Conservation (phyloP, 352 stramenopile species). For the Globisporangium acanthophoron region DNA sequence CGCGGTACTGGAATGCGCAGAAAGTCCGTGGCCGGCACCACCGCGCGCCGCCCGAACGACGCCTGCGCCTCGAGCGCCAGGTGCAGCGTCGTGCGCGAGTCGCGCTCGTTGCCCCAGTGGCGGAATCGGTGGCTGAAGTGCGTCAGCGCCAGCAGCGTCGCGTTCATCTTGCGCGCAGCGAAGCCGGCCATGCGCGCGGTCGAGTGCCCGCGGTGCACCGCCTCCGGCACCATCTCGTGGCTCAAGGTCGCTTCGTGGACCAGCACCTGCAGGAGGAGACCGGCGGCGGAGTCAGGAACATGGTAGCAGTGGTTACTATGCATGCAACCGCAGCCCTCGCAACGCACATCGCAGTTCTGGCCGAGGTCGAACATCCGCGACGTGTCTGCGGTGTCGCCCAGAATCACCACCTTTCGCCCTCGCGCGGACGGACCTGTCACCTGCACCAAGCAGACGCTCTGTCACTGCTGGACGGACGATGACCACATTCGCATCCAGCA, state of each 20-base stretch:
- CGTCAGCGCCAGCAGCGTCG: conserved; percentile 70
- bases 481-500: background rate
- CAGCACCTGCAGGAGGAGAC: conserved; percentile 41
- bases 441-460: conserved; percentile 11
- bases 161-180: conserved; percentile 69
- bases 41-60: conserved; percentile 54
- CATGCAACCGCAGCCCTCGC: too few species aligned
- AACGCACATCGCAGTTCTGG: conserved; percentile 62
- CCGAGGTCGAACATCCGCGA: conserved; percentile 75
- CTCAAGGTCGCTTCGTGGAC: conserved; percentile 83
- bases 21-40: conserved; percentile 77
- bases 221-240: conserved; percentile 66
- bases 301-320: background rate
- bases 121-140: conserved; percentile 86
- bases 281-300: background rate
- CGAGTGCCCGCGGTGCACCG: conserved; percentile 70
- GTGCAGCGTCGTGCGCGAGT: conserved; percentile 52
- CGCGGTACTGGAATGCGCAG: conserved; percentile 71
- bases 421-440: conserved; percentile 51
- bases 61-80: conserved; percentile 60
- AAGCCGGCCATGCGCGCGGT: conserved; percentile 74
- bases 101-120: conserved; percentile 40
- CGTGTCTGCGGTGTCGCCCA: conserved; percentile 72
- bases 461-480: background rate
- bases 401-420: conserved; percentile 71